These are phyloP conservation scores for Paraphaeosphaeria minitans DNA, from an alignment of 2,329 filamentous ascomycete genomes.

Conservation along the genomic window DNA sequence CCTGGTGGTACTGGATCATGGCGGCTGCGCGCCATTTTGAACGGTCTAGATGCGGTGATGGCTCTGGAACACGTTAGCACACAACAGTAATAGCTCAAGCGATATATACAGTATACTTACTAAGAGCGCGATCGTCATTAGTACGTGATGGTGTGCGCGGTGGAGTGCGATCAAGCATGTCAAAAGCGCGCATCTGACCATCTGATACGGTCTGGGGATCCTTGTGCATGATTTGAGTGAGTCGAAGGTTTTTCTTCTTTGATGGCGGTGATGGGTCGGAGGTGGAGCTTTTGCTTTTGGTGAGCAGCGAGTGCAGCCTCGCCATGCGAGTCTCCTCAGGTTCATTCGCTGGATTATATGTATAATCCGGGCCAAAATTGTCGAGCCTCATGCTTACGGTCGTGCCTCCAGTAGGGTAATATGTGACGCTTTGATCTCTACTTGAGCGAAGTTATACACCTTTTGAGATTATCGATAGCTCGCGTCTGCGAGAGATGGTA, in stretches of 20 bases:
- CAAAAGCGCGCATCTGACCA: neutral
- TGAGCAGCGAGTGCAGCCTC: slow-evolving; percentile 11
- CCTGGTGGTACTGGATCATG: slow-evolving; percentile 6
- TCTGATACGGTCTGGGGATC: neutral
- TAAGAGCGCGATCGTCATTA: neutral
- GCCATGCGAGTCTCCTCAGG: slow-evolving; percentile 8
- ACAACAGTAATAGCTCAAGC: neutral
- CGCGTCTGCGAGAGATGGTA: neutral
- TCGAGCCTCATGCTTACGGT: neutral
- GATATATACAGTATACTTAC: neutral
- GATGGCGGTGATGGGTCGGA: neutral
- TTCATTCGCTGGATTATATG: neutral
- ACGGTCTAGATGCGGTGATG: neutral
- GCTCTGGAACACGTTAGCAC: neutral
- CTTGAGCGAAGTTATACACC: neutral
- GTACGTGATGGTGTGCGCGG: neutral
- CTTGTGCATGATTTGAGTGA: neutral
- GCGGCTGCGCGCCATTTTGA: slow-evolving; percentile 7
- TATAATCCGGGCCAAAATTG: neutral
- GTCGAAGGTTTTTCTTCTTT: neutral
- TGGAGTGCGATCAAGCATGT: neutral
- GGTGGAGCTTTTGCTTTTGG: neutral
- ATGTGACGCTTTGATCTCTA: neutral
- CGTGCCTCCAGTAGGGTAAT: neutral
- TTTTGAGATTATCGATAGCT: neutral